Evolutionary conservation across 176 grass and related monocot species (phyloP).

Genomic region (Triticum timopheevii): DNA sequence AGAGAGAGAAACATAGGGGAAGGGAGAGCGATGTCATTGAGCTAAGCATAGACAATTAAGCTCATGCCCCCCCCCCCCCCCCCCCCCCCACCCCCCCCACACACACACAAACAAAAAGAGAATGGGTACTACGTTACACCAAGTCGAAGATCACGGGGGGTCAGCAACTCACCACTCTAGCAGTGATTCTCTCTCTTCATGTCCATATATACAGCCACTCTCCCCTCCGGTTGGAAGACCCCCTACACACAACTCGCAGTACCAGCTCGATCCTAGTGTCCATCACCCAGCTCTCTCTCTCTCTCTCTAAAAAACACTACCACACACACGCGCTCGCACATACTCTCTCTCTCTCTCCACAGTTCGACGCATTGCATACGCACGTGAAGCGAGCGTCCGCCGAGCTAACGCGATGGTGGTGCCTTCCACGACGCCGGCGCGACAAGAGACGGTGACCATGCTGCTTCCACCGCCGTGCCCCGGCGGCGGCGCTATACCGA

Average conservation of each 20-base stretch:
- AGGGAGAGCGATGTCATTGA: not conserved
- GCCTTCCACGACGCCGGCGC: slow-evolving; percentile 44
- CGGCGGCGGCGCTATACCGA: slow-evolving; percentile 38
- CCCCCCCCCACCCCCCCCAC: no score
- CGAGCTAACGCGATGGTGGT: slow-evolving; percentile 50
- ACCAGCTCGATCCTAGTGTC: not conserved
- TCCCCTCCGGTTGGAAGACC: slow-evolving; percentile 23
- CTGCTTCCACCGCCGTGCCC: not conserved
- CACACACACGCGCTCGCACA: not conserved
- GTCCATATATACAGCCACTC: slow-evolving; percentile 42
- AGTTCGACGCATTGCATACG: slow-evolving; percentile 1
- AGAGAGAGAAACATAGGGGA: not conserved
- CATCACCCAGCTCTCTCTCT: not conserved
- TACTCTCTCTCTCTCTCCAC: not conserved
- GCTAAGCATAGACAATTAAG: not conserved
- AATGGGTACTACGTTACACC: not conserved
- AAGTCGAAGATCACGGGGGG: slow-evolving; percentile 37
- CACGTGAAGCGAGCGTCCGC: not conserved
- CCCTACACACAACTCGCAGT: slow-evolving; percentile 17
- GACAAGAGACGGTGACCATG: slow-evolving; percentile 4
- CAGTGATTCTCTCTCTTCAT: slow-evolving; percentile 20
- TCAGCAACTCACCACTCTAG: slow-evolving; percentile 20
- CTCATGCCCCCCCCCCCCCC: not conserved
- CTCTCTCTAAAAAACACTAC: no score
- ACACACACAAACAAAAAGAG: not conserved